phyloP scores from a whole-genome alignment of 495 filamentous ascomycete species.

The Cercophora sp. region DNA sequence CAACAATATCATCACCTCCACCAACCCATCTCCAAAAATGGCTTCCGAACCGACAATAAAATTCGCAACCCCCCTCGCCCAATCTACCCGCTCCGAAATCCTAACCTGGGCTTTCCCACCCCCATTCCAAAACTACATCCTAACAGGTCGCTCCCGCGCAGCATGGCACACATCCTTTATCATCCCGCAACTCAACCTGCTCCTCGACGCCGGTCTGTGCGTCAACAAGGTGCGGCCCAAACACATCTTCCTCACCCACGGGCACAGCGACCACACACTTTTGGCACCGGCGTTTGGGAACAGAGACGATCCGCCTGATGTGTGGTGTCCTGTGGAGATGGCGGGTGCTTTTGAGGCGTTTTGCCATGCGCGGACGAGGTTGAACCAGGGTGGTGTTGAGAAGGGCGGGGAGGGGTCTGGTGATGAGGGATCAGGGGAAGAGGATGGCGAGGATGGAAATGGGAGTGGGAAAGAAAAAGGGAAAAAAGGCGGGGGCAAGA shows the following conservation, averaged over 20 bases:
- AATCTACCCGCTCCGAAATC: conserved; percentile 32
- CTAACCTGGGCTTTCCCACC: conserved; percentile 37
- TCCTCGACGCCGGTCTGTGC: conserved; percentile 35
- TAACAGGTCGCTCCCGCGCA: conserved; percentile 36
- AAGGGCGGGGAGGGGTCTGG: conserved; percentile 2
- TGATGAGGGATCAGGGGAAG: neutral
- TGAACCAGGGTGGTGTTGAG: conserved; percentile 27
- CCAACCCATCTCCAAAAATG: neutral
- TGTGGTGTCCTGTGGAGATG: conserved; percentile 34
- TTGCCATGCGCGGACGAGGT: conserved; percentile 23
- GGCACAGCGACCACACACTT: conserved; percentile 37
- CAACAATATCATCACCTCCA: neutral
- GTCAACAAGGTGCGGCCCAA: conserved; percentile 36
- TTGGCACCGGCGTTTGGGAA: conserved; percentile 30
- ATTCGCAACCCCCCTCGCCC: conserved; percentile 34
- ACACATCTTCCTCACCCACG: conserved; percentile 41
- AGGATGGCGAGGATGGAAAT: neutral
- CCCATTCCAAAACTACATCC: conserved; percentile 30
- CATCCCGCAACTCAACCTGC: conserved; percentile 35
- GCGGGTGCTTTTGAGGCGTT: conserved; percentile 23
- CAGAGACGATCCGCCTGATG: conserved; percentile 30
- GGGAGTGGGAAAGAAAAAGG: neutral
- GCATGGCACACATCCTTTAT: conserved; percentile 44
- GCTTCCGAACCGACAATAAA: neutral
- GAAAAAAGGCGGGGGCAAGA: neutral